A percentile compares a stretch with the other conserved stretches of the same genome.
phyloP scores from a whole-genome alignment of 345 rosid species.

The Hirschfeldia incana region DNA sequence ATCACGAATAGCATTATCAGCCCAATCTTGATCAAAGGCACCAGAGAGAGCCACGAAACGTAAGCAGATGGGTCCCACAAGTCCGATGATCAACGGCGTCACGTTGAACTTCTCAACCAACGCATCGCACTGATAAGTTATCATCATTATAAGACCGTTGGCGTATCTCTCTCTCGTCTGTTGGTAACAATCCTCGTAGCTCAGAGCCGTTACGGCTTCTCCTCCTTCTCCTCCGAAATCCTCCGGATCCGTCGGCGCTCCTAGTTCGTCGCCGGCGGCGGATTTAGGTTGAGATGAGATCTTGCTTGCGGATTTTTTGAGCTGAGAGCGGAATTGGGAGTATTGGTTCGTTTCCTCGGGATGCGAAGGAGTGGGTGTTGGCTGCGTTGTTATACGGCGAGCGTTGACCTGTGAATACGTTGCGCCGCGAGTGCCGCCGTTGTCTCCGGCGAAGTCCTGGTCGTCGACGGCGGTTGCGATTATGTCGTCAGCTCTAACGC shows the following conservation, averaged over 20 bases:
- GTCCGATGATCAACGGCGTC: slow-evolving; percentile 60
- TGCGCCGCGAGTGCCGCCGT: not conserved
- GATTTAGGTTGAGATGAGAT: not conserved
- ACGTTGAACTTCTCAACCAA: slow-evolving; percentile 57
- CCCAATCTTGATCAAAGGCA: slow-evolving; percentile 59
- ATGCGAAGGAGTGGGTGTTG: not conserved
- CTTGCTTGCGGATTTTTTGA: not conserved
- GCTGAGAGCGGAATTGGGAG: not conserved
- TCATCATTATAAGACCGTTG: slow-evolving; percentile 68
- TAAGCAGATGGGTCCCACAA: slow-evolving; percentile 60
- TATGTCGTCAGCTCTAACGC: not conserved
- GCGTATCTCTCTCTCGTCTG: slow-evolving; percentile 64
- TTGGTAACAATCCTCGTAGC: not conserved
- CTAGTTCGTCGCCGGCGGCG: not conserved
- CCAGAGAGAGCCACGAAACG: slow-evolving; percentile 53
- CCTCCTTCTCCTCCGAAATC: not conserved
- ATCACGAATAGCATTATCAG: slow-evolving; percentile 51
- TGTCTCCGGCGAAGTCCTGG: not conserved
- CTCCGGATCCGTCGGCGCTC: not conserved
- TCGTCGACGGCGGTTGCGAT: not conserved
- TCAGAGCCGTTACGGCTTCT: not conserved
- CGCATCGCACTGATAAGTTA: slow-evolving; percentile 73
- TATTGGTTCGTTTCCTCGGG: not conserved
- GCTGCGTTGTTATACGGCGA: not conserved
- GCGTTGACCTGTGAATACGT: not conserved